phyloP scores from a whole-genome alignment of 441 rosid species.

The Erodium chrysanthum region DNA sequence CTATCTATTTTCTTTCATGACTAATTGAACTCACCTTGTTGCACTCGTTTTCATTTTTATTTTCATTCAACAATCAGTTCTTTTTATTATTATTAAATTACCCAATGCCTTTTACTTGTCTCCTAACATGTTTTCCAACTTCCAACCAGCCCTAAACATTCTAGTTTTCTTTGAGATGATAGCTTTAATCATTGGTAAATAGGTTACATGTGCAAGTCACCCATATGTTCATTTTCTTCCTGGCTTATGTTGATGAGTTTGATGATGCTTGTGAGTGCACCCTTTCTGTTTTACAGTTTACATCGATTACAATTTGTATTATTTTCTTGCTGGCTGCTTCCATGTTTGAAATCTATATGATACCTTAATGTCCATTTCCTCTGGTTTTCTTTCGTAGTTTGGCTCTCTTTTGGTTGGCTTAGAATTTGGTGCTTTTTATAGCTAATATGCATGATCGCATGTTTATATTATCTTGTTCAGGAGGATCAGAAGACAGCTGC shows the following conservation, averaged over 20 bases:
- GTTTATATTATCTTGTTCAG: conserved; percentile 30
- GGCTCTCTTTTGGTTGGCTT: neutral
- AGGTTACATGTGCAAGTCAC: neutral
- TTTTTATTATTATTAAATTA: neutral
- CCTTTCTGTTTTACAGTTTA: neutral
- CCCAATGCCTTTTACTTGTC: neutral
- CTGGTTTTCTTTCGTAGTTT: neutral
- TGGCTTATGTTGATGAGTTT: neutral
- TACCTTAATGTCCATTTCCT: neutral
- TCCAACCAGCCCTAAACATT: conserved; percentile 1
- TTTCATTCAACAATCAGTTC: neutral
- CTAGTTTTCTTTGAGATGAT: neutral
- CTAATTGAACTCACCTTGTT: neutral
- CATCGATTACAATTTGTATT: neutral
- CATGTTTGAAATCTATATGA: neutral
- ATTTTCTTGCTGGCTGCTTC: neutral
- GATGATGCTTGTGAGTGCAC: neutral
- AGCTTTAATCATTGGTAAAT: neutral
- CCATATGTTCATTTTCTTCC: neutral
- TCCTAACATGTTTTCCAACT: neutral
- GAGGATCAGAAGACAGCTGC: conserved; percentile 77
- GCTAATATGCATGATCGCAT: neutral
- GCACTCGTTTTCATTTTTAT: neutral
- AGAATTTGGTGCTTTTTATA: neutral
- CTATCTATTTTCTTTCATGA: neutral